A percentile compares a stretch with the other conserved stretches of the same genome.
phyloP scores from a whole-genome alignment of 2,329 filamentous ascomycete genomes.

The Claviceps sp. region DNA sequence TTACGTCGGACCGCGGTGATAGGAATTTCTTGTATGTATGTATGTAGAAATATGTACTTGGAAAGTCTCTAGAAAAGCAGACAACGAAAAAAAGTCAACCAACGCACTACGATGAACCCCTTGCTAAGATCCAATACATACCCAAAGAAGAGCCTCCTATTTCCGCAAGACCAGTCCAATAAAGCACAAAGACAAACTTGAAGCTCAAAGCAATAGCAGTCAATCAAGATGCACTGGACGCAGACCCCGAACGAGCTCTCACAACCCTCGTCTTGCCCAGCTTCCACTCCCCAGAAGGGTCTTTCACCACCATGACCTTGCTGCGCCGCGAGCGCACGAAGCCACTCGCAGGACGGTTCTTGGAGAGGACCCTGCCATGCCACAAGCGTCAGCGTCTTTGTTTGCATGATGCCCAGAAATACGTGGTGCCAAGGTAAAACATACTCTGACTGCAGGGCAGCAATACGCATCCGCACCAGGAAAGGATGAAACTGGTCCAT shows the following conservation, averaged over 20 bases:
- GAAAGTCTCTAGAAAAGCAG: too few species aligned
- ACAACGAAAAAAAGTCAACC: too few species aligned
- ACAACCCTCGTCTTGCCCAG: constrained; percentile 13
- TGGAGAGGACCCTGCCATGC: constrained; percentile 3
- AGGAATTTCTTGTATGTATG: too few species aligned
- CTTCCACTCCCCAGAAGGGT: constrained; percentile 8
- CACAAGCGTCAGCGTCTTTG: too few species aligned
- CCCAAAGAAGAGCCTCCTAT: neutral
- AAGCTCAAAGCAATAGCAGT: neutral
- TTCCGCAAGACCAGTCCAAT: too few species aligned
- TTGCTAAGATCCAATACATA: too few species aligned
- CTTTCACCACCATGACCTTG: constrained; percentile 12
- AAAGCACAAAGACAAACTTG: neutral
- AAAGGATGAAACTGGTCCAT: constrained; percentile 18
- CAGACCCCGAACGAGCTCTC: constrained; percentile 10
- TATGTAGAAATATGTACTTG: too few species aligned
- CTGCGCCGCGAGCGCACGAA: constrained; percentile 13
- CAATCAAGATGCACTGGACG: constrained; percentile 1
- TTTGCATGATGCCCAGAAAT: too few species aligned
- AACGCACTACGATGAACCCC: too few species aligned
- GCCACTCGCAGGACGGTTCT: constrained; percentile 3
- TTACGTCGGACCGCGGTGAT: too few species aligned
- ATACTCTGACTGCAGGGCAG: constrained; percentile 33
- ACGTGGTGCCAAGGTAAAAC: constrained; percentile 12
- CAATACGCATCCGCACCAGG: constrained; percentile 33